Evolutionary conservation across 2,329 filamentous ascomycete species (phyloP).

Genomic region (Cordyceps cateniannulata): DNA sequence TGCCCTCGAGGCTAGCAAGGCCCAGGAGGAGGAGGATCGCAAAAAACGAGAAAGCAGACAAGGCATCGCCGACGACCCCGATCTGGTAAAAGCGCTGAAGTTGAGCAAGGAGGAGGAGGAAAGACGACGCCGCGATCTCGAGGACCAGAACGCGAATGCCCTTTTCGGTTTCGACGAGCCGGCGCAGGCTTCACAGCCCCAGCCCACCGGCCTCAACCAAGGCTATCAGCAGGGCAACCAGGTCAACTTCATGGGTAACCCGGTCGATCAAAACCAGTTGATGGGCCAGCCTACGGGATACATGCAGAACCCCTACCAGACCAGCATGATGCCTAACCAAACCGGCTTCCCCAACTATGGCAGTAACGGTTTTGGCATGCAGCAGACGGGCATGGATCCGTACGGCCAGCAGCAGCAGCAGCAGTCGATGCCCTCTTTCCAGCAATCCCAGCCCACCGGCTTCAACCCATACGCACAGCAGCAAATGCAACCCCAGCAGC

Average conservation of each 20-base stretch:
- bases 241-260: slow-evolving; percentile 96
- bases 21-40: slow-evolving; percentile 86
- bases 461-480: slow-evolving; percentile 48
- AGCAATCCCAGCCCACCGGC: slow-evolving; percentile 46
- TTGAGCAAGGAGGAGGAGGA: slow-evolving; percentile 95
- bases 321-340: slow-evolving; percentile 45
- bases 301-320: slow-evolving; percentile 47
- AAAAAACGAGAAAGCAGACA: slow-evolving; percentile 62
- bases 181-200: slow-evolving; percentile 54
- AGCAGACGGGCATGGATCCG: slow-evolving; percentile 63
- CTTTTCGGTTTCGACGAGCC: slow-evolving; percentile 77
- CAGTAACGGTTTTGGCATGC: slow-evolving; percentile 60
- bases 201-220: slow-evolving; percentile 87
- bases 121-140: slow-evolving; percentile 75
- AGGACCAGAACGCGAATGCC: slow-evolving; percentile 75
- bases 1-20: slow-evolving; percentile 90
- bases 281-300: slow-evolving; percentile 77
- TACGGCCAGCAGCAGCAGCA: slow-evolving; percentile 50
- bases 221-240: slow-evolving; percentile 95
- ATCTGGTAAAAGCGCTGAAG: slow-evolving; percentile 89
- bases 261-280: slow-evolving; percentile 70
- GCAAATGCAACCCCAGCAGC: slow-evolving; percentile 32
- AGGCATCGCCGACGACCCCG: slow-evolving; percentile 66
- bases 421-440: slow-evolving; percentile 31
- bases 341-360: slow-evolving; percentile 32